Evolutionary conservation across 1,284 basidiomycete genomes (phyloP).

Genomic region (Stygiomarasmius scandens): DNA sequence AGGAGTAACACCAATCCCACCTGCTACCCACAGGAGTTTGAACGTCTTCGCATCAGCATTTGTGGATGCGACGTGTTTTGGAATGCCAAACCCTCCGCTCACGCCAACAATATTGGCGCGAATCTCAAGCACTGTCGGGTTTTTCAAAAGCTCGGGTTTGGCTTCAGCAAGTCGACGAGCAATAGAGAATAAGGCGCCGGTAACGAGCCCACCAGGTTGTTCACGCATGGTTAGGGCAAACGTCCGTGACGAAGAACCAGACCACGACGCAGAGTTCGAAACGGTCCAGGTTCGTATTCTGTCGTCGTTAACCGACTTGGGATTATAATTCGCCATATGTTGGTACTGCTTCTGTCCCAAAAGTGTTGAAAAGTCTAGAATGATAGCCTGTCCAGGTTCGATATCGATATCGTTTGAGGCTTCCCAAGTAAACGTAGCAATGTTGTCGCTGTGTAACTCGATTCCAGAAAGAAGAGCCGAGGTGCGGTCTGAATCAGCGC

Average conservation of each 20-base stretch:
- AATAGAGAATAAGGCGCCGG: constrained; percentile 53
- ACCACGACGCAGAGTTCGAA: constrained; percentile 16
- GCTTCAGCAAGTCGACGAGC: constrained; percentile 39
- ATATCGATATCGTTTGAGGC: constrained; percentile 38
- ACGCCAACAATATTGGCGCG: constrained; percentile 41
- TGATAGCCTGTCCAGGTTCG: constrained; percentile 54
- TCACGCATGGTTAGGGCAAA: constrained; percentile 55
- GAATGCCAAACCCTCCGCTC: constrained; percentile 41
- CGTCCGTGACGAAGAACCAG: constrained; percentile 17
- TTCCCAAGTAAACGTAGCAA: constrained; percentile 61
- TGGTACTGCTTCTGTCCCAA: constrained; percentile 48
- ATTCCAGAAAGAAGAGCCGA: constrained; percentile 38
- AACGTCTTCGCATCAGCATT: constrained; percentile 1
- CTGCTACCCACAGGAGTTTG: constrained; percentile 53
- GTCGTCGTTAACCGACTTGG: constrained; percentile 60
- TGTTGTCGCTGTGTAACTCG: constrained; percentile 44
- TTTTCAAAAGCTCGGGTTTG: constrained; percentile 41
- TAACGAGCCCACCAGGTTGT: constrained; percentile 55
- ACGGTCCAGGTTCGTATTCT: constrained; percentile 69
- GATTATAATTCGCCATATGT: constrained; percentile 52
- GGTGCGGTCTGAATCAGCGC: constrained; percentile 21
- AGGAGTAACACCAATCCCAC: constrained; percentile 62
- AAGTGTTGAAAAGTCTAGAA: constrained; percentile 56
- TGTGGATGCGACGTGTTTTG: constrained; percentile 12
- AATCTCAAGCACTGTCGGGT: constrained; percentile 39